Evolutionary conservation across 164 flowering plant genomes (phyloP), one percentile per base, ranked within the genome.

Genomic region (Hamamelis virginiana): DNA sequence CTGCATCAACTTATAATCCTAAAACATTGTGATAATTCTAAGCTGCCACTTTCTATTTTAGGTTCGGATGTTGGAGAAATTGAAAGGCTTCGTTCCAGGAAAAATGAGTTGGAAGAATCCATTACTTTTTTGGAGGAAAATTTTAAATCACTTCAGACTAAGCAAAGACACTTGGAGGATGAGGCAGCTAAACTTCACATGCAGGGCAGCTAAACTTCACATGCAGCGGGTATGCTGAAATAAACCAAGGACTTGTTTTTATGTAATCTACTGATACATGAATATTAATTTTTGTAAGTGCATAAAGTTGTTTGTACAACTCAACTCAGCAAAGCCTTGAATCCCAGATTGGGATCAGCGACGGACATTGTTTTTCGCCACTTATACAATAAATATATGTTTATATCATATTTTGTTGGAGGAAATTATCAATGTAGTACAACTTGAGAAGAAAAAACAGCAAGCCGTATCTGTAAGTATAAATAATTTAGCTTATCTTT

Each of bases 101-200:
- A 79, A 77, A 70, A 22, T 41, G 94, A 87, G 74, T 83, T 89
- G 53, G 91, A 91, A 74, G 87, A 85, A 28, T 66, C 75, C 33
- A 83, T 90, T 69, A 46, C 69, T 73, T 68, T 16, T 56, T 45
- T 90, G 16, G 91, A 90, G 55, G 83, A 76, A 69, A 75, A 64
- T 64, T n/a, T 79, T n/a, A 89, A 76, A 81, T 56, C 75, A 47
- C 74, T 87, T 68, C 85, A 77, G 71, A 69, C 53, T 68, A 89
- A 87, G 75, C 75, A 66, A 48, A 87, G 86, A 75, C 70, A 75
- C 51, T 28, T 87, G 15, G 92, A 89, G 74, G 87, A 90, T 79
- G 91, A 91, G 82, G 89, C 80, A 38, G 91, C 96, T 56, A 75
- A 80, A 66, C 87, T n/a, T n/a, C n/a, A n/a, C n/a, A n/a, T n/a